A percentile compares a stretch with the other conserved stretches of the same genome.
These are phyloP conservation scores for Iodosphaeria phyllophila DNA, from an alignment of 2,329 filamentous ascomycete species.

Conservation along the genomic window DNA sequence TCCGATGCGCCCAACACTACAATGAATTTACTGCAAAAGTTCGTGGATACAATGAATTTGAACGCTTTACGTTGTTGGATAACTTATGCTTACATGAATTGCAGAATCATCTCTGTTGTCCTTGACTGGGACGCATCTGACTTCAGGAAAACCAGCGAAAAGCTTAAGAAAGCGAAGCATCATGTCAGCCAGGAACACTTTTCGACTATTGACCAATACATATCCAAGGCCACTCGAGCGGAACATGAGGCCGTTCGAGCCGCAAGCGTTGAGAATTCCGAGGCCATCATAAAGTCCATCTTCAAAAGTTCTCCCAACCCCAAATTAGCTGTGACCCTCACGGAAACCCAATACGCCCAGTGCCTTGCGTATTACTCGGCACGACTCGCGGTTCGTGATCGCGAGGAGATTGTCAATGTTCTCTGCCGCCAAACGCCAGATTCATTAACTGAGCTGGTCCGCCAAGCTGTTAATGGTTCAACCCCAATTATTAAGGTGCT, in stretches of 20 bases:
- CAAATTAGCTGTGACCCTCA: constrained; percentile 25
- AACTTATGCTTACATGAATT: constrained; percentile 3
- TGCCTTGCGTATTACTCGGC: constrained; percentile 54
- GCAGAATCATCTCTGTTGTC: constrained; percentile 53
- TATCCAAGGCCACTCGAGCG: constrained; percentile 27
- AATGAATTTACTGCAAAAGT: constrained; percentile 59
- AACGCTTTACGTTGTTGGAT: neutral
- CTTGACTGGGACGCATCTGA: constrained; percentile 55
- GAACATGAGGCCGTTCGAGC: constrained; percentile 40
- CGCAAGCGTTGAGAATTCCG: constrained; percentile 26
- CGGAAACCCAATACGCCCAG: constrained; percentile 39
- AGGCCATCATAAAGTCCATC: constrained; percentile 51
- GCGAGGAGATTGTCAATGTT: constrained; percentile 47
- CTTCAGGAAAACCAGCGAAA: constrained; percentile 44
- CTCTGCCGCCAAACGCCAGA: constrained; percentile 55
- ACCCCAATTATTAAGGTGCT: constrained; percentile 55
- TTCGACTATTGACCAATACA: constrained; percentile 37
- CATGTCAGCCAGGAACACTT: constrained; percentile 41
- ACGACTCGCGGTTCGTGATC: constrained; percentile 52
- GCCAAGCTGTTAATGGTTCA: constrained; percentile 43
- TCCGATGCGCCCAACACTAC: constrained; percentile 54
- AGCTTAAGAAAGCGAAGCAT: constrained; percentile 43
- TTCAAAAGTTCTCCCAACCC: constrained; percentile 31
- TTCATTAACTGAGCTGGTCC: constrained; percentile 48
- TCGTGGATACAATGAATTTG: constrained; percentile 2